These are phyloP conservation scores for Thelonectria blattea DNA, from an alignment of 2,329 filamentous ascomycete species.

Conservation along the genomic window DNA sequence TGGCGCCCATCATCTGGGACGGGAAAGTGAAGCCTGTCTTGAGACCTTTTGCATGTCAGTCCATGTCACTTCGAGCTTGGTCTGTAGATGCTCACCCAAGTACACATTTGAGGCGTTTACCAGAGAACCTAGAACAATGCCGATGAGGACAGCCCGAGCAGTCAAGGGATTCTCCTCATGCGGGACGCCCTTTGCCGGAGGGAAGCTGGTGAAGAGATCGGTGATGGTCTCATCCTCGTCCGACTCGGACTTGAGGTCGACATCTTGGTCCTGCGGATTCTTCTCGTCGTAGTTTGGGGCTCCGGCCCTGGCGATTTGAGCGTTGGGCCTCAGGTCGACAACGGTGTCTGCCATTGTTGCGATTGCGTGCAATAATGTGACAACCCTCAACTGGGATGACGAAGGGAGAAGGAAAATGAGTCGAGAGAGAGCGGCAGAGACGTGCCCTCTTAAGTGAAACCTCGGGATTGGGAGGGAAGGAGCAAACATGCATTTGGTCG, in stretches of 20 bases:
- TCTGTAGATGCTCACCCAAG: constrained; percentile 49
- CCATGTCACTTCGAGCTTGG: background rate
- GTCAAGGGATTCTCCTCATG: constrained; percentile 59
- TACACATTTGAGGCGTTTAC: constrained; percentile 69
- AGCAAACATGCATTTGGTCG: constrained; percentile 16
- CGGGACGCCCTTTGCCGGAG: constrained; percentile 47
- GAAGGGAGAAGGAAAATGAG: background rate
- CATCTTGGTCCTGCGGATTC: constrained; percentile 33
- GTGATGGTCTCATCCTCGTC: constrained; percentile 40
- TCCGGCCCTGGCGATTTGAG: background rate
- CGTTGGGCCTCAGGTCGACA: background rate
- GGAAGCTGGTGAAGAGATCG: constrained; percentile 51
- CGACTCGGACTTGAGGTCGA: constrained; percentile 38
- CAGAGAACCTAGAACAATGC: constrained; percentile 61
- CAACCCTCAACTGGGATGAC: background rate
- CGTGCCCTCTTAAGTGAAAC: background rate
- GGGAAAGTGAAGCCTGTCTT: constrained; percentile 59
- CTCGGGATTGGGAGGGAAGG: background rate
- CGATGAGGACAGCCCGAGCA: constrained; percentile 60
- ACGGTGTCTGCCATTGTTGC: background rate
- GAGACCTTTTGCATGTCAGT: constrained; percentile 45
- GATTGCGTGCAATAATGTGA: background rate
- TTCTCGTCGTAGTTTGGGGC: constrained; percentile 27
- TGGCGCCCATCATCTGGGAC: constrained; percentile 58
- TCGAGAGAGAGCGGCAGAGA: background rate